Evolutionary conservation across 805 yeast species (phyloP).

Genomic region (Candida germanica): DNA sequence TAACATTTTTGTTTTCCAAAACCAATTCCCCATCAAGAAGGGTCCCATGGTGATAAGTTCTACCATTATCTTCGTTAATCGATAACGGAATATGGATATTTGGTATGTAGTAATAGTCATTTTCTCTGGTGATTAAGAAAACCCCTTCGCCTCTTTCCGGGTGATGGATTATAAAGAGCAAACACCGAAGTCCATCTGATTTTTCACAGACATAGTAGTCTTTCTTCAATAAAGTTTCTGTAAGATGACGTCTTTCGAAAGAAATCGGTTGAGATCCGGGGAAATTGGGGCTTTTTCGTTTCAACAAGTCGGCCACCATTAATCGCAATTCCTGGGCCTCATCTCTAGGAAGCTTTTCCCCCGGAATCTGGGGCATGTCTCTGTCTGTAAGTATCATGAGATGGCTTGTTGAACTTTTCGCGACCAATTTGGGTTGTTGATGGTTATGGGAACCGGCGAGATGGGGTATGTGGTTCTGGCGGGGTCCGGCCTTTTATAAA

Average conservation of each 20-base stretch:
- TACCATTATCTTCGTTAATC: constrained; percentile 43
- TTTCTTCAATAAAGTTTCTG: constrained; percentile 55
- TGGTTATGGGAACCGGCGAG: no score
- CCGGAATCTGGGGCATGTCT: constrained; percentile 84
- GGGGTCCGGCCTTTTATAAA: no score
- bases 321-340: constrained; percentile 65
- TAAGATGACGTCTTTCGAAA: constrained; percentile 71
- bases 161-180: constrained; percentile 64
- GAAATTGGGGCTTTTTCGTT: constrained; percentile 53
- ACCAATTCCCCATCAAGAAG: constrained; percentile 94
- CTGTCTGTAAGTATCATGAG: constrained; percentile 41
- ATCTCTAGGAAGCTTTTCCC: constrained; percentile 69
- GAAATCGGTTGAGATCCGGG: constrained; percentile 97
- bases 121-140: constrained; percentile 83
- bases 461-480: no score
- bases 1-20: constrained; percentile 60
- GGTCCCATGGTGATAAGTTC: constrained; percentile 78
- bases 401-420: no score
- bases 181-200: constrained; percentile 86
- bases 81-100: constrained; percentile 76
- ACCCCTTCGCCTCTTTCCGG: constrained; percentile 83
- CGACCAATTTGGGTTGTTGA: no score
- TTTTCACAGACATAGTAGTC: constrained; percentile 96
- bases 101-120: constrained; percentile 79
- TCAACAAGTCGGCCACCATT: constrained; percentile 64